Evolutionary conservation across 768 basidiomycete species (phyloP), one percentile per base, ranked within the genome.

Genomic region (Suillus tomentosus): DNA sequence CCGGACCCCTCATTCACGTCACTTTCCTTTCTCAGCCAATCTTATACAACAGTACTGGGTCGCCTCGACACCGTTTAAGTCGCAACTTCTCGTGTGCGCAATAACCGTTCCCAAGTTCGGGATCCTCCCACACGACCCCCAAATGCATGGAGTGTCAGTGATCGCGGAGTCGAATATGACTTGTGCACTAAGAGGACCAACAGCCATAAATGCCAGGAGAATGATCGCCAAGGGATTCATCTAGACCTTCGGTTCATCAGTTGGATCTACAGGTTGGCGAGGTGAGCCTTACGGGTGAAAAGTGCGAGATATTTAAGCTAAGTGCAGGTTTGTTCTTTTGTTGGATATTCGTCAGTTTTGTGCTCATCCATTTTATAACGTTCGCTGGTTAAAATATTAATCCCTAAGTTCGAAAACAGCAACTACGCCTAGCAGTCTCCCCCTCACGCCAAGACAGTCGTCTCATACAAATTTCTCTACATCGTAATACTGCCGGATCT

Each of bases 51-150:
- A 63, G 34, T 59, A 65, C 15, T n/a, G 10, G 27, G 22, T 39
- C 22, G 6, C 2, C 34, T 0, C 10, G 53, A 11, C 31, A n/a
- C 55, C 40, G 24, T 45, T 36, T 34, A 63, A 42, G 6, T 40
- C 53, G 19, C 70, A 64, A 3, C 2, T 54, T 13, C n/a, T 5
- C 2, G 8, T 14, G 1, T 0, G 0, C 5, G 5, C n/a, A 34
- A 14, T 24, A 15, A 0, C 4, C 7, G 60, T 8, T 11, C 53
- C 2, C 15, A 50, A 37, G 54, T 55, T 64, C 17, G 39, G 39
- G 22, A n/a, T 47, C 11, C n/a, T 7, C 17, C 66, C 61, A 22
- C 62, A 66, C 27, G 31, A 39, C 13, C 10, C 17, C 62, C 64
- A 66, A 43, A 64, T 15, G 36, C 57, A 69, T 59, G 61, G 6